Conservation (phyloP, 331 rosid species). For the Acacia concinna region DNA sequence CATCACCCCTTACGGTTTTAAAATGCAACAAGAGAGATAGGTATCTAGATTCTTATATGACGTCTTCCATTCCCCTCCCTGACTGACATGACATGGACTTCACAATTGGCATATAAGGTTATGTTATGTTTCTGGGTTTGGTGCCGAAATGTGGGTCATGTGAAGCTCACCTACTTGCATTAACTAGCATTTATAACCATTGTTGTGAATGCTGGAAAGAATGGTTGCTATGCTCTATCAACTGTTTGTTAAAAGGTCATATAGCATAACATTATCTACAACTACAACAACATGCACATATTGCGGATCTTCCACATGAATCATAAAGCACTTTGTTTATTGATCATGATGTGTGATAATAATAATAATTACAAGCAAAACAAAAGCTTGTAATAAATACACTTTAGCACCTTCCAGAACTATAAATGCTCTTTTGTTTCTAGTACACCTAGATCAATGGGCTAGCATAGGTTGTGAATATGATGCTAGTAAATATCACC, state of each 20-base stretch:
- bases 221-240: conserved; percentile 22
- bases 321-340: not conserved
- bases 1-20: no score
- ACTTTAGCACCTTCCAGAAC: not conserved
- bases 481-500: conserved; percentile 6
- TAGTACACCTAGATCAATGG: not conserved
- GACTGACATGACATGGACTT: no score
- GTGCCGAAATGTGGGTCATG: conserved; percentile 50
- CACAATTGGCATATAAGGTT: not conserved
- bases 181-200: conserved; percentile 34
- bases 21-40: no score
- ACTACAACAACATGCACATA: not conserved
- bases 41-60: no score
- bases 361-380: not conserved
- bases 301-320: not conserved
- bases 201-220: conserved; percentile 10
- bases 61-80: no score
- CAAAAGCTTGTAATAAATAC: not conserved
- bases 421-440: not conserved
- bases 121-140: conserved; percentile 11
- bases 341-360: not conserved
- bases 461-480: not conserved
- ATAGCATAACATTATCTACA: not conserved
- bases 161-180: conserved; percentile 63
- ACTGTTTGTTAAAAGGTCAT: not conserved